These are phyloP conservation scores for Suillus americanus DNA, from an alignment of 768 basidiomycete species.

Conservation along the genomic window DNA sequence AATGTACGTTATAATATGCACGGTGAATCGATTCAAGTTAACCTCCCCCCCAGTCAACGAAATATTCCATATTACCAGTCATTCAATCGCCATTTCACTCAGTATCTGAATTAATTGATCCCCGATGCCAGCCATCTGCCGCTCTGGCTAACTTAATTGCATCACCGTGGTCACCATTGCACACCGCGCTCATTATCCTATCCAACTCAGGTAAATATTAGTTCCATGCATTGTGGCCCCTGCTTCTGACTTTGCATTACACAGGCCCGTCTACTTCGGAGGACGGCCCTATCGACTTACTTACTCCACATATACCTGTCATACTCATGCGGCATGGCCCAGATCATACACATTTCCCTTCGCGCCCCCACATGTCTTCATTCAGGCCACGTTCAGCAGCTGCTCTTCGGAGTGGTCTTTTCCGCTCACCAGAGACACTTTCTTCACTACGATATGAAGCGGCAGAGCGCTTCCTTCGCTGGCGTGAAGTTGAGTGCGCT, in stretches of 20 bases:
- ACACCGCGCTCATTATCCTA: slow-evolving; percentile 59
- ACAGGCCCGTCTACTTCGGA: slow-evolving; percentile 36
- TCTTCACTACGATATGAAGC: slow-evolving; percentile 60
- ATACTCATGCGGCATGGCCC: slow-evolving; percentile 49
- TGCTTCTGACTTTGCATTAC: slow-evolving; percentile 11
- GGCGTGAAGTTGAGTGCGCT: slow-evolving; percentile 68
- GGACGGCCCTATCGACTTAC: slow-evolving; percentile 45
- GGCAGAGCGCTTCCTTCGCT: slow-evolving; percentile 66
- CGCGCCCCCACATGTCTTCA: slow-evolving; percentile 44
- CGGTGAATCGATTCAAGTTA: neutral
- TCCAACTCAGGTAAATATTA: slow-evolving; percentile 45
- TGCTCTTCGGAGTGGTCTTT: slow-evolving; percentile 58
- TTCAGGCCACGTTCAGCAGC: slow-evolving; percentile 53
- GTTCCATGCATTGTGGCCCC: neutral
- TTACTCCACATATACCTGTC: slow-evolving; percentile 56
- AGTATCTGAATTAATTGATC: slow-evolving; percentile 53
- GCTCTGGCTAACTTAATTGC: slow-evolving; percentile 54
- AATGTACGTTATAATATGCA: slow-evolving; percentile 42
- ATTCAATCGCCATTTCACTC: slow-evolving; percentile 59
- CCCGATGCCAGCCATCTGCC: slow-evolving; percentile 49
- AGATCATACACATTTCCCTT: slow-evolving; percentile 30
- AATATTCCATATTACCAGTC: slow-evolving; percentile 36
- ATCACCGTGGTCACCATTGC: slow-evolving; percentile 56
- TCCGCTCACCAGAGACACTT: slow-evolving; percentile 64
- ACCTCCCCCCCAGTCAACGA: slow-evolving; percentile 21